Evolutionary conservation across 1,284 basidiomycete species (phyloP).

Genomic region (Puccinia hordei): DNA sequence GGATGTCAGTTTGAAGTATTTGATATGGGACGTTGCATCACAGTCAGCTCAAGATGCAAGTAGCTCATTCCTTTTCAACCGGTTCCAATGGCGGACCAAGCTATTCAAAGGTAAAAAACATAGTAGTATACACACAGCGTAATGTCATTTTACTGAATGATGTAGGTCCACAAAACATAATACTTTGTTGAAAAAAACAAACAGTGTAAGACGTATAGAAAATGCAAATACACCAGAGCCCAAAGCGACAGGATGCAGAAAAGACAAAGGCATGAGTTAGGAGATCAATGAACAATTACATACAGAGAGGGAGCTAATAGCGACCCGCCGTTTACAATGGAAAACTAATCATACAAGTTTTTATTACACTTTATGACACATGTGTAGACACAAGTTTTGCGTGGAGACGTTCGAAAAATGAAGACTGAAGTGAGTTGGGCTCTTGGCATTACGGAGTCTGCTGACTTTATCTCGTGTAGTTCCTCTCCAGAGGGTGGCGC

Average conservation of each 20-base stretch:
- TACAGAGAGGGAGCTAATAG: too few relatives aligned
- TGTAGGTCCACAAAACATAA: neutral
- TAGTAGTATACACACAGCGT: neutral
- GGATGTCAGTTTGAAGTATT: too few relatives aligned
- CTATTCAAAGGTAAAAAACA: neutral
- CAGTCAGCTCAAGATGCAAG: too few relatives aligned
- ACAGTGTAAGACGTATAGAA: neutral
- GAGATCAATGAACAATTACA: neutral
- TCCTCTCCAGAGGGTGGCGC: conserved; percentile 14
- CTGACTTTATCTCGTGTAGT: neutral
- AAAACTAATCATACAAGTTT: neutral
- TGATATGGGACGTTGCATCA: too few relatives aligned
- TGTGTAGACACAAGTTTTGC: neutral
- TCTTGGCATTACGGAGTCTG: neutral
- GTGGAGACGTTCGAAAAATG: neutral
- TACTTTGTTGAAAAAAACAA: neutral
- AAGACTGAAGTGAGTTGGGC: too few relatives aligned
- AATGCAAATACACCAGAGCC: neutral
- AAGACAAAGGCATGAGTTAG: neutral
- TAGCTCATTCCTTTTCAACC: too few relatives aligned
- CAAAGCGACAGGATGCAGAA: neutral
- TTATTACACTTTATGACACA: neutral
- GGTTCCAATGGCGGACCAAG: too few relatives aligned
- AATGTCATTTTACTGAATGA: neutral
- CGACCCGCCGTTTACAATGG: neutral